A percentile compares a stretch with the other conserved stretches of the same genome.
Conservation (phyloP, 202 grass and related monocot genomes). For the Zoysia matrella region DNA sequence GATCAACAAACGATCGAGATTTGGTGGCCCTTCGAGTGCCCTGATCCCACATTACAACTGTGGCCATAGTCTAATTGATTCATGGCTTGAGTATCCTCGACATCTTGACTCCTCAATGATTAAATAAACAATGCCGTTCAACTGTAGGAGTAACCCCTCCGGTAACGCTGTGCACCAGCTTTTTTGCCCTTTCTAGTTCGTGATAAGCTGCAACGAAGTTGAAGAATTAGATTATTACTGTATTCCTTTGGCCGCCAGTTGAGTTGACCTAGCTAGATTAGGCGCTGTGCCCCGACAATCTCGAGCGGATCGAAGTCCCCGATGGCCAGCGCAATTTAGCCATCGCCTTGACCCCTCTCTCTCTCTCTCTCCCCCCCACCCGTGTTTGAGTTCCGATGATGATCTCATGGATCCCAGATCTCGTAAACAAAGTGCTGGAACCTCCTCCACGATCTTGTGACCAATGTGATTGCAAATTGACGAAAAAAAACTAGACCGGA, state of each 20-base stretch:
- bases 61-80: not conserved
- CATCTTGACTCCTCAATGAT: constrained; percentile 12
- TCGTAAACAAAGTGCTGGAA: too few species aligned
- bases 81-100: not conserved
- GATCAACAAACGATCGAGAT: not conserved
- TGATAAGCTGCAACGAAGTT: constrained; percentile 25
- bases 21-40: constrained; percentile 7
- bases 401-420: constrained; percentile 41
- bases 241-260: not conserved
- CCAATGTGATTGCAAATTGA: too few species aligned
- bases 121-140: not conserved
- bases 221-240: not conserved
- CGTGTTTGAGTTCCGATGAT: not conserved
- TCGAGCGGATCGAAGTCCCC: constrained; percentile 27
- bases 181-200: constrained; percentile 20
- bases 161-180: not conserved
- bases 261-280: constrained; percentile 40
- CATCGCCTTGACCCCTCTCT: not conserved
- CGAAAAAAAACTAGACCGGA: too few species aligned
- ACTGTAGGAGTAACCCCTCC: not conserved
- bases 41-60: not conserved
- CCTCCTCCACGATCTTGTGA: too few species aligned
- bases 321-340: not conserved
- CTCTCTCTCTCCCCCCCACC: not conserved
- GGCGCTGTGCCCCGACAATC: not conserved